These are phyloP conservation scores for Striga asiatica DNA, from an alignment of 257 asterid genomes.

Conservation along the genomic window DNA sequence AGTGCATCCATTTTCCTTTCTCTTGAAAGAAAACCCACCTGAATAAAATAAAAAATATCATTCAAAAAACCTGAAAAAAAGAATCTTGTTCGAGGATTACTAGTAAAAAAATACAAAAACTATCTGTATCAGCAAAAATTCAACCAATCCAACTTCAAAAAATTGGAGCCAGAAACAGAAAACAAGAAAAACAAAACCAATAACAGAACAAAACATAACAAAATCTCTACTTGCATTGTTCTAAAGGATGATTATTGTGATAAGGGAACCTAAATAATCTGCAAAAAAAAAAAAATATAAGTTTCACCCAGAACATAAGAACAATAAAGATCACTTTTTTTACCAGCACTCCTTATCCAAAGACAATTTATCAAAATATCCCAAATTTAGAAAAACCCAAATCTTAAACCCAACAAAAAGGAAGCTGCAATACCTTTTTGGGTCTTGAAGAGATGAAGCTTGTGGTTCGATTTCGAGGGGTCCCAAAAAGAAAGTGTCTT, in stretches of 20 bases:
- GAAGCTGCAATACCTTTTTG: conserved; percentile 23
- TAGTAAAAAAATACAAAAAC: conserved; percentile 14
- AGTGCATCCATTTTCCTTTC: conserved; percentile 43
- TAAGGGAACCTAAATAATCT: conserved; percentile 3
- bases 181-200: not conserved
- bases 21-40: conserved; percentile 59
- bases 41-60: conserved; percentile 12
- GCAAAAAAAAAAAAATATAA: not conserved
- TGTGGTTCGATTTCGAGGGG: conserved; percentile 49
- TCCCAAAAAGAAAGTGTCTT: conserved; percentile 77
- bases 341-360: conserved; percentile 15
- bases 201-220: not conserved
- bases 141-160: conserved; percentile 1
- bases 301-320: not conserved
- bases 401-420: not conserved
- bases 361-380: conserved; percentile 2
- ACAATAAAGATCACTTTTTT: not conserved
- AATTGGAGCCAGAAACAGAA: not conserved
- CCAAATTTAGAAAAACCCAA: conserved; percentile 1
- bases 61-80: not conserved
- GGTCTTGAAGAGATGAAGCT: conserved; percentile 42
- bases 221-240: not conserved
- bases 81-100: conserved; percentile 9
- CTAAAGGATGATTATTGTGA: not conserved
- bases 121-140: conserved; percentile 16